phyloP scores from a whole-genome alignment of 164 flowering plant species.

The Vitis labrusca region DNA sequence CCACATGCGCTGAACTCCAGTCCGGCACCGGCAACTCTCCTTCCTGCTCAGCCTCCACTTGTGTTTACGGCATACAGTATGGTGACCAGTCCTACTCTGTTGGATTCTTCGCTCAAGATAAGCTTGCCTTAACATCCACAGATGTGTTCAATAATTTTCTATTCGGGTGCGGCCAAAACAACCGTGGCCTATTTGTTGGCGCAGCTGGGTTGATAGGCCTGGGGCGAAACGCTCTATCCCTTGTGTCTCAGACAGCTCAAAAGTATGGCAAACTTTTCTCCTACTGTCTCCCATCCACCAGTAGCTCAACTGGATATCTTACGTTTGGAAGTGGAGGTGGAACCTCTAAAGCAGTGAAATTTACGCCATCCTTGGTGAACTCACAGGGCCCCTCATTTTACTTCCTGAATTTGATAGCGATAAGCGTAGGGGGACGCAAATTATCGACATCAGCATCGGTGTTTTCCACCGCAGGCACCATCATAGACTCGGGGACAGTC shows the following conservation, averaged over 20 bases:
- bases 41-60: constrained; percentile 32
- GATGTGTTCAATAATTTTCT: constrained; percentile 28
- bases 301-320: constrained; percentile 43
- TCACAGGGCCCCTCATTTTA: constrained; percentile 15
- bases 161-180: constrained; percentile 66
- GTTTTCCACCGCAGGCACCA: constrained; percentile 11
- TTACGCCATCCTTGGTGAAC: constrained; percentile 18
- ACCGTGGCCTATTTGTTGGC: constrained; percentile 47
- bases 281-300: constrained; percentile 57
- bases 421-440: constrained; percentile 22
- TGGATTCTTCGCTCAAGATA: constrained; percentile 42
- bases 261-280: constrained; percentile 49
- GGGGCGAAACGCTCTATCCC: constrained; percentile 37
- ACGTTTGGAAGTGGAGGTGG: constrained; percentile 32
- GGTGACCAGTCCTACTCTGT: constrained; percentile 49
- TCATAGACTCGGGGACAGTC: constrained; percentile 54
- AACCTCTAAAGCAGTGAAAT: constrained; percentile 10
- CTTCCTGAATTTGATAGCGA: constrained; percentile 22
- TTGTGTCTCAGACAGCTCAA: constrained; percentile 37
- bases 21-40: constrained; percentile 37
- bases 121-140: constrained; percentile 22
- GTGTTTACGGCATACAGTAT: constrained; percentile 48
- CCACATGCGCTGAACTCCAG: constrained; percentile 24
- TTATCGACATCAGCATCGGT: constrained; percentile 10
- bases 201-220: constrained; percentile 57